phyloP scores from a whole-genome alignment of 2,329 filamentous ascomycete genomes.

The Penicillium janthinellum region DNA sequence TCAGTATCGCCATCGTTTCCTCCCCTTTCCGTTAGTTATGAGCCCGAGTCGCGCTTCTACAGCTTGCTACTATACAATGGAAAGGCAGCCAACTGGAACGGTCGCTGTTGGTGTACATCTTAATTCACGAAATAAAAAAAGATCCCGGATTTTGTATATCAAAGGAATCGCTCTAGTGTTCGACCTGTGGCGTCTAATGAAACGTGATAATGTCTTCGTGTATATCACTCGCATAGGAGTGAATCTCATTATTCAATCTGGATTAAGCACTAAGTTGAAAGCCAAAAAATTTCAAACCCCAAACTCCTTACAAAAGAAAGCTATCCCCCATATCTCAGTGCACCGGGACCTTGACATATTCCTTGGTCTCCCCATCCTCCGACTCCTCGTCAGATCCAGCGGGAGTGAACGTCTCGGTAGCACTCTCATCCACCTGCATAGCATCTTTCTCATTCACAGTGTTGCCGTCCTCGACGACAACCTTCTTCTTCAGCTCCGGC shows the following conservation, averaged over 20 bases:
- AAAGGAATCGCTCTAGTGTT: too few relatives aligned
- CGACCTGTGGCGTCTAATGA: background rate
- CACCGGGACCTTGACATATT: slow-evolving; percentile 28
- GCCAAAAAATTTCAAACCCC: background rate
- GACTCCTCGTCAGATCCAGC: slow-evolving; percentile 14
- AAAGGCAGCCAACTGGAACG: too few relatives aligned
- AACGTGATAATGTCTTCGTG: background rate
- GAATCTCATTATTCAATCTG: slow-evolving; percentile 1
- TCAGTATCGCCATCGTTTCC: background rate
- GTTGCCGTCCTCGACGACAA: slow-evolving; percentile 22
- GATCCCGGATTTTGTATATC: too few relatives aligned
- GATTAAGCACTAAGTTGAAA: background rate
- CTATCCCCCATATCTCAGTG: slow-evolving; percentile 12
- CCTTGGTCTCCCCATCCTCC: slow-evolving; percentile 24
- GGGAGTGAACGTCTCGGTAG: slow-evolving; percentile 27
- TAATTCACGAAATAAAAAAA: too few relatives aligned
- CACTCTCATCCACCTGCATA: slow-evolving; percentile 24
- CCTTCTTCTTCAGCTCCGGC: slow-evolving; percentile 23
- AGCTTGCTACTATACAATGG: too few relatives aligned
- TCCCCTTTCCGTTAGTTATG: too few relatives aligned
- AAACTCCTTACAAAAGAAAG: slow-evolving; percentile 1
- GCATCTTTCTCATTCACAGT: slow-evolving; percentile 17
- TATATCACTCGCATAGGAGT: background rate
- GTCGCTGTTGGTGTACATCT: too few relatives aligned
- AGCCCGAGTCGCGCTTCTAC: too few relatives aligned